Evolutionary conservation across 2,329 filamentous ascomycete species (phyloP).

Genomic region (Fusarium mexicanum): DNA sequence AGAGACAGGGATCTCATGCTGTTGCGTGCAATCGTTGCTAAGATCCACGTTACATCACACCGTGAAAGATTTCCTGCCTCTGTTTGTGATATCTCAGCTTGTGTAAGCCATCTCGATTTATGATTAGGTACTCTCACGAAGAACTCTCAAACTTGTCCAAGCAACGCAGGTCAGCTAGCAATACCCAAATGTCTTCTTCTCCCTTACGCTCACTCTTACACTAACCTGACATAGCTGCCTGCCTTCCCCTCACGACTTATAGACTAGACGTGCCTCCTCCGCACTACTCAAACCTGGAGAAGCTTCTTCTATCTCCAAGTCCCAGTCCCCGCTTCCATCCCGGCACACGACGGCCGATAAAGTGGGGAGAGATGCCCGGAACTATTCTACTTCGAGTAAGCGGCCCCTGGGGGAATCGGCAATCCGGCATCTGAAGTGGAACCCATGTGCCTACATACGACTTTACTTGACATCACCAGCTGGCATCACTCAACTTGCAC

Average conservation of each 20-base stretch:
- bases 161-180: not conserved
- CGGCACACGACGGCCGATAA: constrained; percentile 31
- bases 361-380: constrained; percentile 7
- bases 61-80: not conserved
- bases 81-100: not conserved
- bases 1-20: constrained; percentile 1
- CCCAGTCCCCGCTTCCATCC: constrained; percentile 6
- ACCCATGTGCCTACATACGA: not conserved
- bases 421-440: constrained; percentile 37
- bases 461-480: constrained; percentile 23
- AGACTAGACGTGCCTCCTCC: constrained; percentile 6
- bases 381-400: constrained; percentile 21
- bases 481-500: not conserved
- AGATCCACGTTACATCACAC: constrained; percentile 9
- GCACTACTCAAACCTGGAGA: constrained; percentile 18
- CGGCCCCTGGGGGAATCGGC: constrained; percentile 21
- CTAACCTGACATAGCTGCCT: not conserved
- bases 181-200: not conserved
- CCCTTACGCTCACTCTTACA: not conserved
- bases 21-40: not conserved
- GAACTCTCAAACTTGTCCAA: not conserved
- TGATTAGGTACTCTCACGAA: not conserved
- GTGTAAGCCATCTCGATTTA: not conserved
- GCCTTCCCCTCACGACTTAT: not conserved
- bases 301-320: constrained; percentile 2